phyloP scores from a whole-genome alignment of 257 asterid species.

The Solanum bulbocastanum region DNA sequence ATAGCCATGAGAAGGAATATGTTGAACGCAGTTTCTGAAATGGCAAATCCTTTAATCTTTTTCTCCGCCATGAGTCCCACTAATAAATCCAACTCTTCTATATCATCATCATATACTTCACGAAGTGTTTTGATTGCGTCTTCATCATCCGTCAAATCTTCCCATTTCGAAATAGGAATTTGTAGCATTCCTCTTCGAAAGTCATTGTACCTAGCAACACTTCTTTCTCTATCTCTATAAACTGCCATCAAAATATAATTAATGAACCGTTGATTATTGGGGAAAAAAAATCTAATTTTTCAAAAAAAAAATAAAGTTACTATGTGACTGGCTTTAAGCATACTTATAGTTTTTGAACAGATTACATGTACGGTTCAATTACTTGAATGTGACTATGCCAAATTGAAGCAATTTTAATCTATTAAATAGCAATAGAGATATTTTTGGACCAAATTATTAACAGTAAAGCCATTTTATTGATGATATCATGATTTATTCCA shows the following conservation, averaged over 20 bases:
- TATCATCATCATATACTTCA: constrained; percentile 38
- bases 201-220: constrained; percentile 48
- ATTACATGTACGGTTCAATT: too few species aligned
- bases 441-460: too few species aligned
- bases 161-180: constrained; percentile 65
- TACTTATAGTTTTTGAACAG: too few species aligned
- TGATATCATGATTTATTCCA: too few species aligned
- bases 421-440: too few species aligned
- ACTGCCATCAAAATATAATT: constrained; percentile 15
- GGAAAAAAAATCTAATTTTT: too few species aligned
- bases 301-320: too few species aligned
- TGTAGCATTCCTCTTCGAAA: constrained; percentile 34
- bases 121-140: constrained; percentile 30
- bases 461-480: too few species aligned
- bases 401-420: too few species aligned
- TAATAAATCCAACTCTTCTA: constrained; percentile 44
- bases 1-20: constrained; percentile 54
- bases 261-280: not conserved
- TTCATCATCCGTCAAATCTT: constrained; percentile 41
- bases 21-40: constrained; percentile 54
- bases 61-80: constrained; percentile 59
- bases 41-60: constrained; percentile 56
- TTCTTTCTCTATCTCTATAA: constrained; percentile 60
- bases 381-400: too few species aligned
- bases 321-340: too few species aligned